Percentiles rank a stretch among this genome's conserved stretches.
phyloP scores from a whole-genome alignment of 2,329 filamentous ascomycete species.

The Ilyonectria destructans region DNA sequence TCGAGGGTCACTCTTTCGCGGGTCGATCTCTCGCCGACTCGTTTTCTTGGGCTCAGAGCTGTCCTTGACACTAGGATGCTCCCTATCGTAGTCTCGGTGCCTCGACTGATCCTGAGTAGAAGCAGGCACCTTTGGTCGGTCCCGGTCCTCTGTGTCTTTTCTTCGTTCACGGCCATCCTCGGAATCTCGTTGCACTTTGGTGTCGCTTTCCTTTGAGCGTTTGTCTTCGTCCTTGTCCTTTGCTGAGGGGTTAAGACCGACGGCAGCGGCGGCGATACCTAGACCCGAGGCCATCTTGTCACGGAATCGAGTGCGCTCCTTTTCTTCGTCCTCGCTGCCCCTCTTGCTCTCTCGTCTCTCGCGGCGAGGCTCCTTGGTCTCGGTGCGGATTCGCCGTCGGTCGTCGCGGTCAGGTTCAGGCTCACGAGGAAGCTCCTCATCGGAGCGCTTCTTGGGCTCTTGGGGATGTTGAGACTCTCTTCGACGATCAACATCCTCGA shows the following conservation, averaged over 20 bases:
- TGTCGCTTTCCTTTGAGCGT: conserved; percentile 51
- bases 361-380: conserved; percentile 48
- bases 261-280: conserved; percentile 65
- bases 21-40: conserved; percentile 58
- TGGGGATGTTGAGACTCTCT: conserved; percentile 55
- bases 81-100: conserved; percentile 42
- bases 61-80: conserved; percentile 31
- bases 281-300: conserved; percentile 67
- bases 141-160: conserved; percentile 41
- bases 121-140: conserved; percentile 32
- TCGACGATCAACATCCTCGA: conserved; percentile 59
- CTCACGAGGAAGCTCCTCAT: conserved; percentile 51
- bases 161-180: conserved; percentile 51
- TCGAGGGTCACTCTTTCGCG: conserved; percentile 56
- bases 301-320: conserved; percentile 60
- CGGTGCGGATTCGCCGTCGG: conserved; percentile 47
- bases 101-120: conserved; percentile 40
- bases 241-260: conserved; percentile 59
- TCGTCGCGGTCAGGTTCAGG: conserved; percentile 51
- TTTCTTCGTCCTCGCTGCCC: conserved; percentile 56
- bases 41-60: conserved; percentile 47
- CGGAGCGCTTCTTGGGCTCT: conserved; percentile 51
- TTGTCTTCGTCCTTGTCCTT: conserved; percentile 62
- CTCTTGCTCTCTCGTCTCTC: conserved; percentile 52
- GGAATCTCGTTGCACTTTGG: conserved; percentile 50